These are phyloP conservation scores for Rhipidocladum racemiflorum DNA, from an alignment of 176 grass and related monocot genomes.

Conservation along the genomic window DNA sequence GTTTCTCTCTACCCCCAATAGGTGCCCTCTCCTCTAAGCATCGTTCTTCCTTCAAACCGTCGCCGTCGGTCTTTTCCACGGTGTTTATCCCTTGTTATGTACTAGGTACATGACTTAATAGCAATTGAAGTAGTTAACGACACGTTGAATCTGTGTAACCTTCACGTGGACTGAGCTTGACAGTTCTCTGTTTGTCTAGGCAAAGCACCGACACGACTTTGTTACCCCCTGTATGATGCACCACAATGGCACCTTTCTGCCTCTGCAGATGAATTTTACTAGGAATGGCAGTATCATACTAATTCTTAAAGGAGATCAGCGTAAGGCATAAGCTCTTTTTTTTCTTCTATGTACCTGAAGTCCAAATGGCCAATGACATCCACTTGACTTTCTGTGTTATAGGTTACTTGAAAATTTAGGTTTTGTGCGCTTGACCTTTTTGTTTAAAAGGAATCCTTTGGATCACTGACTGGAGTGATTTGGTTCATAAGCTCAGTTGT, in stretches of 20 bases:
- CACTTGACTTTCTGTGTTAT: not conserved
- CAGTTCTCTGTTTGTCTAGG: not conserved
- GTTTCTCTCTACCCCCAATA: too few relatives aligned
- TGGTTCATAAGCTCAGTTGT: not conserved
- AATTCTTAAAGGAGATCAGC: slow-evolving; percentile 4
- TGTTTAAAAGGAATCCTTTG: not conserved
- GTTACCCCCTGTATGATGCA: not conserved
- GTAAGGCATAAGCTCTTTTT: not conserved
- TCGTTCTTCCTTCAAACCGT: too few relatives aligned
- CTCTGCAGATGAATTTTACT: slow-evolving; percentile 17
- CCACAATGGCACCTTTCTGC: not conserved
- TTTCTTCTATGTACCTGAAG: not conserved
- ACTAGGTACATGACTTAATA: too few relatives aligned
- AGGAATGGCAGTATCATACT: not conserved
- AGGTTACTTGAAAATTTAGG: not conserved
- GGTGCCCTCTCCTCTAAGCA: too few relatives aligned
- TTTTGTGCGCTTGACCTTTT: not conserved
- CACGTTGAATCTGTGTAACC: not conserved
- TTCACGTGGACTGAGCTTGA: not conserved
- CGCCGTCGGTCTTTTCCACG: too few relatives aligned
- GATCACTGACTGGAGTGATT: slow-evolving; percentile 9
- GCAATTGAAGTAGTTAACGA: not conserved
- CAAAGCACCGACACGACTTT: not conserved
- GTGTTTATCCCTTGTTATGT: too few relatives aligned
- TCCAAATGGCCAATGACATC: not conserved